Evolutionary conservation across 352 stramenopile genomes (phyloP).

Genomic region (Globisporangium mamillatum): DNA sequence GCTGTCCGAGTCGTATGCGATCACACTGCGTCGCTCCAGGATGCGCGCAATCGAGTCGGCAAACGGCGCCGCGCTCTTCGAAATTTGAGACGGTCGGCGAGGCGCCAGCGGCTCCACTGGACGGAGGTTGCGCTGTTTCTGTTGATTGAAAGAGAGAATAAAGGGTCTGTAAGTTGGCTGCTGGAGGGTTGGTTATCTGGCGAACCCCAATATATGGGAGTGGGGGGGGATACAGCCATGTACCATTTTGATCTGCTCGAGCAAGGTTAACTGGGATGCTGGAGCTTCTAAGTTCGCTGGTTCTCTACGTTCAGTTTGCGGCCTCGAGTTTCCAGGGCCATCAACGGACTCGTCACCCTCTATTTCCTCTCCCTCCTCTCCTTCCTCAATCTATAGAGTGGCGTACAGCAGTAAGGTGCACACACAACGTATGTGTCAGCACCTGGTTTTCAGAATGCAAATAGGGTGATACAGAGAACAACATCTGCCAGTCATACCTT

Average conservation of each 20-base stretch:
- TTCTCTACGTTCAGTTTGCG: not conserved
- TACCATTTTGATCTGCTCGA: conserved; percentile 53
- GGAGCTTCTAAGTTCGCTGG: not conserved
- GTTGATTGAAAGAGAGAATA: conserved; percentile 2
- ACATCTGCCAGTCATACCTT: conserved; percentile 9
- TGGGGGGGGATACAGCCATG: not conserved
- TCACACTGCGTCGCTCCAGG: conserved; percentile 50
- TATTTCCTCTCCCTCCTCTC: not conserved
- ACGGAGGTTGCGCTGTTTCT: conserved; percentile 47
- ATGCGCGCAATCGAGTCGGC: conserved; percentile 60
- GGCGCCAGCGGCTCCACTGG: conserved; percentile 27
- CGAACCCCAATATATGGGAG: not conserved
- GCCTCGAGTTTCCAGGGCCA: too few relatives aligned
- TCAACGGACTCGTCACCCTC: not conserved
- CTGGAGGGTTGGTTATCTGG: not conserved
- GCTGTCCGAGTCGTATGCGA: conserved; percentile 66
- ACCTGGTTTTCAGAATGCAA: not conserved
- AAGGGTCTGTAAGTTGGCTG: not conserved
- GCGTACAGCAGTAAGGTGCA: not conserved
- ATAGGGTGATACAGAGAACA: not conserved
- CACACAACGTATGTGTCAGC: not conserved
- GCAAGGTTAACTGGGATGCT: conserved; percentile 25
- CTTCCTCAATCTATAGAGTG: conserved; percentile 1
- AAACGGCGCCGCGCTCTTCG: conserved; percentile 30
- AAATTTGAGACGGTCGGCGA: not conserved